Evolutionary conservation across 1,284 basidiomycete species (phyloP).

Genomic region (Puccinia horiana): DNA sequence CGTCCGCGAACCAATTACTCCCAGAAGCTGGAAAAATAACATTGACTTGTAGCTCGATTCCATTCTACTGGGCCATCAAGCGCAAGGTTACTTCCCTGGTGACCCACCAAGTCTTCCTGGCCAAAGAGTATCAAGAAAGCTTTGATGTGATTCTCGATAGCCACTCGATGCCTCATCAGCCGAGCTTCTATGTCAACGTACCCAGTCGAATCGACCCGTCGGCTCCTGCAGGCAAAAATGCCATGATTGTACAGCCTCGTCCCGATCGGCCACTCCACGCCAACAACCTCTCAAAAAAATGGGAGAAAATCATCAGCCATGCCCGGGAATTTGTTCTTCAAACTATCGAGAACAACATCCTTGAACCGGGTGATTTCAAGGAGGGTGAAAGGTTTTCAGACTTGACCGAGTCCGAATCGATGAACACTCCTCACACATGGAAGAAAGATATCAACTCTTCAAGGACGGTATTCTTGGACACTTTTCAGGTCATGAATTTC

Average conservation of each 20-base stretch:
- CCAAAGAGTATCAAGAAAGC: conserved; percentile 54
- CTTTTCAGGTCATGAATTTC: conserved; percentile 58
- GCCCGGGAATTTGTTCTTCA: conserved; percentile 54
- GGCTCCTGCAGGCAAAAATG: conserved; percentile 59
- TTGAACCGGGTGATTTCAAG: conserved; percentile 41
- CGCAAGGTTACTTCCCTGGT: conserved; percentile 60
- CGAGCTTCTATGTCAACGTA: conserved; percentile 65
- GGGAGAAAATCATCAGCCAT: conserved; percentile 53
- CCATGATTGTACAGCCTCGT: conserved; percentile 60
- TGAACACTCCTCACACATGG: conserved; percentile 60
- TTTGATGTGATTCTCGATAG: conserved; percentile 64
- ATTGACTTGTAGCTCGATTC: conserved; percentile 63
- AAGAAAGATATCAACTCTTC: conserved; percentile 59
- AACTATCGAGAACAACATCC: conserved; percentile 53
- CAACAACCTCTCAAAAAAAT: conserved; percentile 51
- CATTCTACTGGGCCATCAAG: conserved; percentile 64
- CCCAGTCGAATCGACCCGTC: conserved; percentile 60
- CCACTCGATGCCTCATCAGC: conserved; percentile 62
- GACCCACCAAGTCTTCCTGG: conserved; percentile 63
- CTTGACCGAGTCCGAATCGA: conserved; percentile 53
- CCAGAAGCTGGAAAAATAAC: conserved; percentile 54
- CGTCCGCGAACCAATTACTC: conserved; percentile 59
- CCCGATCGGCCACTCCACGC: conserved; percentile 58
- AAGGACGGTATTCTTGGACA: conserved; percentile 60
- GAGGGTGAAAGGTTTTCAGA: conserved; percentile 51